These are phyloP conservation scores for Candida sithepensis DNA, from an alignment of 805 yeast species.

Conservation along the genomic window DNA sequence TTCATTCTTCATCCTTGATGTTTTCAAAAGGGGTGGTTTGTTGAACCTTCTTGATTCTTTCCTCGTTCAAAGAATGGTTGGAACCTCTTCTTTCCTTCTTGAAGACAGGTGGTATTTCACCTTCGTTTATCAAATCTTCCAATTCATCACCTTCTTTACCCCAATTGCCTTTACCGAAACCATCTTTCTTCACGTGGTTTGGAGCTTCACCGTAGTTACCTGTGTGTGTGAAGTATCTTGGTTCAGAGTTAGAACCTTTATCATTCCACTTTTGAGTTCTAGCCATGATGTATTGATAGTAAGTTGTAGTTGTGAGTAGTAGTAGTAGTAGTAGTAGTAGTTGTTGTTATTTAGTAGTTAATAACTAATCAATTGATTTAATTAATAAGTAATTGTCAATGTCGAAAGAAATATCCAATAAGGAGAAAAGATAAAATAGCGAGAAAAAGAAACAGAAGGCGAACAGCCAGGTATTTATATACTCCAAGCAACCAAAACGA, in stretches of 20 bases:
- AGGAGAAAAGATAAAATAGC: background rate
- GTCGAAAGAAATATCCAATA: background rate
- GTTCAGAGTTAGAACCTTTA: constrained; percentile 38
- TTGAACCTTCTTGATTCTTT: constrained; percentile 32
- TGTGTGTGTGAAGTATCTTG: constrained; percentile 75
- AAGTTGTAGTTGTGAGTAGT: background rate
- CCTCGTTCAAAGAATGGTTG: constrained; percentile 42
- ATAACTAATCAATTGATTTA: background rate
- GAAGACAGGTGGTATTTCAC: constrained; percentile 48
- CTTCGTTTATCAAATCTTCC: constrained; percentile 56
- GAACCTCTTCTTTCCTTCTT: constrained; percentile 49
- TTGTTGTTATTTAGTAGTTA: background rate
- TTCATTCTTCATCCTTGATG: constrained; percentile 1
- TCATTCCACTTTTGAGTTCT: constrained; percentile 78
- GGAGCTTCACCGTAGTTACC: constrained; percentile 71
- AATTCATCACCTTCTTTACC: constrained; percentile 79
- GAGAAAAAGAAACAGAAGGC: background rate
- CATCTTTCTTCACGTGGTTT: constrained; percentile 72
- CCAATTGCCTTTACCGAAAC: constrained; percentile 88
- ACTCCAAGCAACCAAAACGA: too few species aligned
- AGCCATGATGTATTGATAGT: constrained; percentile 44
- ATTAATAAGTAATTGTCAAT: background rate
- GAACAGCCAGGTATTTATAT: background rate
- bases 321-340: background rate
- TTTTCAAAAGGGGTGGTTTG: constrained; percentile 1